Conservation (phyloP, 371 early-diverging fungal genomes). For the Rhizomucor pusillus region DNA sequence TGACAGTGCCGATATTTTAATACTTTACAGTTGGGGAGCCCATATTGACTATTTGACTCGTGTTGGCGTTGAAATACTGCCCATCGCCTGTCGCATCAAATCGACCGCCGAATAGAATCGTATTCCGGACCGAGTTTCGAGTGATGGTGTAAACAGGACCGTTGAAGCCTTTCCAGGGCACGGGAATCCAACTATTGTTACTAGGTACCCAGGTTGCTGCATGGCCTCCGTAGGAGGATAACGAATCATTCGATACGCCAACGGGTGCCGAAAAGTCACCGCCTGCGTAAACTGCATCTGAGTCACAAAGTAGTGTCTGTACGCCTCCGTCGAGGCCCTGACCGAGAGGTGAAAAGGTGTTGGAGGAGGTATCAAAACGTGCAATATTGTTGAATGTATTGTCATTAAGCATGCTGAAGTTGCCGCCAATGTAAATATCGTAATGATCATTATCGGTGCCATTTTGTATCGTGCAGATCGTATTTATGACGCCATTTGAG, state of each 20-base stretch:
- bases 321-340: constrained; percentile 74
- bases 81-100: constrained; percentile 47
- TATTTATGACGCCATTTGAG: constrained; percentile 9
- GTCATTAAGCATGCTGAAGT: constrained; percentile 33
- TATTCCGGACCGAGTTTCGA: constrained; percentile 12
- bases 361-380: constrained; percentile 42
- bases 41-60: constrained; percentile 32
- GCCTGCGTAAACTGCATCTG: constrained; percentile 47
- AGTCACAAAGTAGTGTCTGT: constrained; percentile 58
- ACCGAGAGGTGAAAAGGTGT: constrained; percentile 40
- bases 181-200: constrained; percentile 38
- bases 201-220: constrained; percentile 42
- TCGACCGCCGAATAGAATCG: constrained; percentile 42
- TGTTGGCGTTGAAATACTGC: constrained; percentile 26
- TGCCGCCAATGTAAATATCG: constrained; percentile 44
- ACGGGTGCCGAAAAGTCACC: constrained; percentile 47
- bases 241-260: constrained; percentile 13
- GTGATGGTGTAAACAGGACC: constrained; percentile 48
- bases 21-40: constrained; percentile 27
- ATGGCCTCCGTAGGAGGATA: constrained; percentile 36
- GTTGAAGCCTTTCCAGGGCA: constrained; percentile 56
- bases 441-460: background rate
- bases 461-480: constrained; percentile 7
- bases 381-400: constrained; percentile 38
- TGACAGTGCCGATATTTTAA: background rate